phyloP scores from a whole-genome alignment of 768 basidiomycete genomes.

The Kwoniella europaea region DNA sequence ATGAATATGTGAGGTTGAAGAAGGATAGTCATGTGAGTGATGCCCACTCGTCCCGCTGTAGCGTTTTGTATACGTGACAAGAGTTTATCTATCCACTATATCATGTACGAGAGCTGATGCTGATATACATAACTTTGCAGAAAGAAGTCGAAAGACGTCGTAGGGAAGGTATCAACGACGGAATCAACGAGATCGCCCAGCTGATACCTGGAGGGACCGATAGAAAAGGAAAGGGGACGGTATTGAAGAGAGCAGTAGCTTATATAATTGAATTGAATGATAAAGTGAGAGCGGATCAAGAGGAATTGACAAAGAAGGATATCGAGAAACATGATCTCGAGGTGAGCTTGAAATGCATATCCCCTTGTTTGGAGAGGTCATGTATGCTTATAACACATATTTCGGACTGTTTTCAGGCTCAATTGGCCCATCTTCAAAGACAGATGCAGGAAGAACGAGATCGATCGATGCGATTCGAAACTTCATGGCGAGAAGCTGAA shows the following conservation, averaged over 20 bases:
- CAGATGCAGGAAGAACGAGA: conserved; percentile 39
- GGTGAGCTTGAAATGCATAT: conserved; percentile 24
- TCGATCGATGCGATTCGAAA: conserved; percentile 40
- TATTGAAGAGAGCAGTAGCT: conserved; percentile 83
- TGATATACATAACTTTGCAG: conserved; percentile 63
- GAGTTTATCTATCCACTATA: background rate
- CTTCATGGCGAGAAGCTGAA: conserved; percentile 52
- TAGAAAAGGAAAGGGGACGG: conserved; percentile 72
- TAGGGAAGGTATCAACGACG: conserved; percentile 93
- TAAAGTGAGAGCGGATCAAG: conserved; percentile 74
- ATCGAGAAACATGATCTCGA: conserved; percentile 28
- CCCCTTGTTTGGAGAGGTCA: no score
- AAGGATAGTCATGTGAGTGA: conserved; percentile 57
- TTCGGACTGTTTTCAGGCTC: conserved; percentile 5
- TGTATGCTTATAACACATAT: no score
- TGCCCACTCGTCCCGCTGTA: no score
- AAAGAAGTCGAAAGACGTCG: conserved; percentile 98
- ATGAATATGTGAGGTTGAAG: conserved; percentile 39
- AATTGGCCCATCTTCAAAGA: conserved; percentile 20
- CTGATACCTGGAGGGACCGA: conserved; percentile 88
- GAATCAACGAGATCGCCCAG: conserved; percentile 86
- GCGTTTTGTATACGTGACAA: no score
- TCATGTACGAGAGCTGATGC: background rate
- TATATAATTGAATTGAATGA: conserved; percentile 91
- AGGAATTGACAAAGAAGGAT: conserved; percentile 31